These are phyloP conservation scores for Podospora australis DNA, from an alignment of 495 filamentous ascomycete genomes.

Conservation along the genomic window DNA sequence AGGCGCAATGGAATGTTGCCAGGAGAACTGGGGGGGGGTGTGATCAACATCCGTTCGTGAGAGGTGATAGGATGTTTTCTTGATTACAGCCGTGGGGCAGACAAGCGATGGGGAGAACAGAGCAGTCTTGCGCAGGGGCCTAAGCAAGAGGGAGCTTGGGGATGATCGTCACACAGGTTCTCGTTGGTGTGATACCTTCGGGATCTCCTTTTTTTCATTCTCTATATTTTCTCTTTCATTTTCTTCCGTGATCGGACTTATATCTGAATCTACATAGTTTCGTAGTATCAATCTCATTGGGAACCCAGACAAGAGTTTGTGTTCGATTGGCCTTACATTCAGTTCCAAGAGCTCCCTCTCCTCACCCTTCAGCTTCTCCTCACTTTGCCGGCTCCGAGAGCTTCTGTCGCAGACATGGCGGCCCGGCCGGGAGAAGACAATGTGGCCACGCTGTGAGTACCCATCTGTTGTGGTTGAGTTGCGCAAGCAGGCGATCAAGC, in stretches of 20 bases:
- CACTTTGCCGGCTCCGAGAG: background rate
- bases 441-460: constrained; percentile 69
- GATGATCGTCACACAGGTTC: background rate
- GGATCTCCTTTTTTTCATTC: background rate
- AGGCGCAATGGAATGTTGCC: background rate
- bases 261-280: no score
- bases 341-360: background rate
- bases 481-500: no score
- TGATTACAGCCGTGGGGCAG: no score
- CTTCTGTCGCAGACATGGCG: constrained; percentile 55
- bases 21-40: no score
- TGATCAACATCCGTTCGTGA: no score
- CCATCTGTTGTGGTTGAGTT: background rate
- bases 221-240: background rate
- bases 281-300: no score
- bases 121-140: background rate
- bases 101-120: no score
- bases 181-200: background rate
- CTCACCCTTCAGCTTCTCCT: constrained; percentile 4
- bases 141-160: background rate
- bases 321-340: background rate
- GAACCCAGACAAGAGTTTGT: no score
- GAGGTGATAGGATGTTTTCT: no score
- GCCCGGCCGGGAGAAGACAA: constrained; percentile 70
- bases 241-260: background rate